A percentile compares a stretch with the other conserved stretches of the same genome.
phyloP scores from a whole-genome alignment of 345 rosid genomes.

The Hirschfeldia incana region DNA sequence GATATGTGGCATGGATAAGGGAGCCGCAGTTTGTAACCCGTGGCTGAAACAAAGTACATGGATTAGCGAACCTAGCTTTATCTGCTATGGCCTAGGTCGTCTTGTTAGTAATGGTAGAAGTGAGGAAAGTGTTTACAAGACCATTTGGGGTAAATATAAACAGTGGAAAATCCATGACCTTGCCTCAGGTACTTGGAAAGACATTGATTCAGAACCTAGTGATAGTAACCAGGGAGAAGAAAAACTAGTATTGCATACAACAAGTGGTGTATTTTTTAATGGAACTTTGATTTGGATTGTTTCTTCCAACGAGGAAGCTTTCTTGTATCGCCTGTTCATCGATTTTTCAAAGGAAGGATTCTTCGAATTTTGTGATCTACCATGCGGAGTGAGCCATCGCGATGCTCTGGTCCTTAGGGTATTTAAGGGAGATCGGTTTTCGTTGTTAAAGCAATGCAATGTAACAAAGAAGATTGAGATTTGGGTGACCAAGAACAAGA shows the following conservation, averaged over 20 bases:
- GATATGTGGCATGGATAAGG: neutral
- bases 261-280: neutral
- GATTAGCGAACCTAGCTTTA: neutral
- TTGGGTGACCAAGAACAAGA: conserved; percentile 2
- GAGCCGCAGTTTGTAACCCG: neutral
- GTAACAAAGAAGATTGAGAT: neutral
- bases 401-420: neutral
- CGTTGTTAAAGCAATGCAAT: neutral
- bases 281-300: conserved; percentile 3
- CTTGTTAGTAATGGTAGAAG: neutral
- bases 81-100: neutral
- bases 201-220: neutral
- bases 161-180: neutral
- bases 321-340: neutral
- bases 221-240: neutral
- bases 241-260: neutral
- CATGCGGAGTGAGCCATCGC: neutral
- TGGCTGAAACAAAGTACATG: neutral
- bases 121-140: conserved; percentile 13
- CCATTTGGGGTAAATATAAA: neutral
- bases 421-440: neutral
- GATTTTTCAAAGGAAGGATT: neutral
- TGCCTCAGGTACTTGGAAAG: neutral
- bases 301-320: neutral
- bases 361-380: neutral